Conservation (phyloP, 2,329 filamentous ascomycete species). For the Atkinsonella texensis region DNA sequence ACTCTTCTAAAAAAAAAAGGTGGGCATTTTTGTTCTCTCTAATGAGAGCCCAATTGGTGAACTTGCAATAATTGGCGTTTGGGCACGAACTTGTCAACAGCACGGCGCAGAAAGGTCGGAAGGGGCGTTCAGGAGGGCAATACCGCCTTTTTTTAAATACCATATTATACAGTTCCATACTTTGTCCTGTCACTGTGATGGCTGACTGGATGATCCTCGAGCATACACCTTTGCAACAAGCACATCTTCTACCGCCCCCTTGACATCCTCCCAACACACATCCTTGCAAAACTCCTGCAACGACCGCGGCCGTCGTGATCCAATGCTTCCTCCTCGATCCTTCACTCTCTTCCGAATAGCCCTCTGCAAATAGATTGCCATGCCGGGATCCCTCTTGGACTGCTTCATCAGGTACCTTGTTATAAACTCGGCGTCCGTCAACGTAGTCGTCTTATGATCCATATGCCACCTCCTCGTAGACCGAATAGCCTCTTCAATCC, state of each 20-base stretch:
- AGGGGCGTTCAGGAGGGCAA: background rate
- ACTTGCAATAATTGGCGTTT: background rate
- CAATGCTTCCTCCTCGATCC: conserved; percentile 2
- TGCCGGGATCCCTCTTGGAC: conserved; percentile 20
- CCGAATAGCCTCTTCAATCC: conserved; percentile 23
- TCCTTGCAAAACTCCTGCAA: conserved; percentile 22
- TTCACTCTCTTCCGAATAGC: conserved; percentile 16
- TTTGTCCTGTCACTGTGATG: background rate
- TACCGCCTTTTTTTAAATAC: background rate
- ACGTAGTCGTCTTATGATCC: conserved; percentile 22
- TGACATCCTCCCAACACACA: conserved; percentile 23
- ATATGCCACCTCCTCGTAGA: conserved; percentile 28
- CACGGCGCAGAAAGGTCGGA: background rate
- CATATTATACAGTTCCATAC: too few species aligned
- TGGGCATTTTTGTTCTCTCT: too few species aligned
- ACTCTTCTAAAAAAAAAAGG: too few species aligned
- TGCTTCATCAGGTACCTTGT: conserved; percentile 24
- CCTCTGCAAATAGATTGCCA: conserved; percentile 23
- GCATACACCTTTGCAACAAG: conserved; percentile 16
- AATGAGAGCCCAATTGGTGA: too few species aligned
- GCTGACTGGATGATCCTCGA: conserved; percentile 11
- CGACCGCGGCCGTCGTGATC: conserved; percentile 11
- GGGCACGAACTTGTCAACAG: background rate
- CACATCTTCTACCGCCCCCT: conserved; percentile 18
- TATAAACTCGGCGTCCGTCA: conserved; percentile 19